Conservation (phyloP, 352 stramenopile genomes). For the Pythium folliculosum region DNA sequence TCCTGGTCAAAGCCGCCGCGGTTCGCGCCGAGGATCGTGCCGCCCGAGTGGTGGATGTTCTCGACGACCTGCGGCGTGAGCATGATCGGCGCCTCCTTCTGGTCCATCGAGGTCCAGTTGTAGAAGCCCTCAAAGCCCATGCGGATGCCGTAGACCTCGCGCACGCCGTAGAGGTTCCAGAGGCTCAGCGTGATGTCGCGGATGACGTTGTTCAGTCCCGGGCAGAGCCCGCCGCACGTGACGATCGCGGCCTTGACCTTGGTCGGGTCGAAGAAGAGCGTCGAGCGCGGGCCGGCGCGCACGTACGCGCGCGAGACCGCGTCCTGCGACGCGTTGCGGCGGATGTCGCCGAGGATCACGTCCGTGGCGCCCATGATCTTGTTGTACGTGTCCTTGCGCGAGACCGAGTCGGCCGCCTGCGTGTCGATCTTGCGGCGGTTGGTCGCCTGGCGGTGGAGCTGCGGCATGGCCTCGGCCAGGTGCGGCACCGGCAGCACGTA, state of each 20-base stretch:
- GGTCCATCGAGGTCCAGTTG: constrained; percentile 79
- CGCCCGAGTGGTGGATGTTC: constrained; percentile 89
- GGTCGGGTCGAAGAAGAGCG: constrained; percentile 76
- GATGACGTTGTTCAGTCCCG: constrained; percentile 99
- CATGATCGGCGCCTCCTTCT: constrained; percentile 78
- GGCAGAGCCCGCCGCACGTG: constrained; percentile 94
- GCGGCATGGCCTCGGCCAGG: constrained; percentile 66
- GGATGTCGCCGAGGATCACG: constrained; percentile 83
- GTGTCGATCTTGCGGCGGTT: constrained; percentile 85
- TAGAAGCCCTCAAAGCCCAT: constrained; percentile 85
- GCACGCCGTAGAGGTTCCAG: constrained; percentile 84
- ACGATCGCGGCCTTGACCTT: constrained; percentile 90
- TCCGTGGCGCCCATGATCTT: constrained; percentile 85
- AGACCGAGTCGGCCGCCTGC: constrained; percentile 50
- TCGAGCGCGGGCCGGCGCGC: constrained; percentile 65
- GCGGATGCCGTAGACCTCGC: constrained; percentile 80
- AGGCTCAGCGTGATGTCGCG: constrained; percentile 95
- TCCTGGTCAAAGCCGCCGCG: constrained; percentile 96
- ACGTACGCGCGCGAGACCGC: constrained; percentile 76
- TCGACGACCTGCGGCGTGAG: constrained; percentile 71
- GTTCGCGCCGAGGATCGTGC: constrained; percentile 94
- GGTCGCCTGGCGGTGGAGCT: constrained; percentile 47
- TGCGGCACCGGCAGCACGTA: constrained; percentile 78
- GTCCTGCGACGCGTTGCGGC: constrained; percentile 66
- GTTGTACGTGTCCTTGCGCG: constrained; percentile 84